A percentile compares a stretch with the other conserved stretches of the same genome.
These are phyloP conservation scores for Suhomyces bribrorum DNA, from an alignment of 1,139 yeast genomes.

Conservation along the genomic window DNA sequence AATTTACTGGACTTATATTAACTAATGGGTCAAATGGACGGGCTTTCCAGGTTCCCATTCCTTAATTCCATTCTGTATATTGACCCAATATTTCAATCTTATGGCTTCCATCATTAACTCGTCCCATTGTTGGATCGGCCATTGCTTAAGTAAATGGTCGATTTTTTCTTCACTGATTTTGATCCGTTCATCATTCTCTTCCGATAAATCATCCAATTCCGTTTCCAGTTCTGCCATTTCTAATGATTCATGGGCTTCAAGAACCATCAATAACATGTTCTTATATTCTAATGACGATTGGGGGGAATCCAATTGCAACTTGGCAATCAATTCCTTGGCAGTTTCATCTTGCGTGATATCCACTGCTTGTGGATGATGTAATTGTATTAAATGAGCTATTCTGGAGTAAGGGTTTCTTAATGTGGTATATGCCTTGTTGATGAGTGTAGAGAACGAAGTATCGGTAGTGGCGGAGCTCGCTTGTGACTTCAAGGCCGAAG, in stretches of 20 bases:
- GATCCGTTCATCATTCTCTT: conserved; percentile 59
- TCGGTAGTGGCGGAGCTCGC: conserved; percentile 16
- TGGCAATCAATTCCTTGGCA: conserved; percentile 37
- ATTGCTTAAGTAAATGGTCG: conserved; percentile 26
- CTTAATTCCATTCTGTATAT: conserved; percentile 68
- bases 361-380: conserved; percentile 39
- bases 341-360: conserved; percentile 45
- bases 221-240: conserved; percentile 61
- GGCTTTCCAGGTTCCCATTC: conserved; percentile 80
- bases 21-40: conserved; percentile 62
- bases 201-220: conserved; percentile 55
- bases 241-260: conserved; percentile 78
- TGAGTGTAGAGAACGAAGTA: conserved; percentile 44
- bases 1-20: too few species aligned
- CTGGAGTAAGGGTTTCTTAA: conserved; percentile 70
- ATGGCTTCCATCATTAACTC: conserved; percentile 67
- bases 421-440: conserved; percentile 77
- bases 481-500: conserved; percentile 22
- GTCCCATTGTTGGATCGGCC: conserved; percentile 48
- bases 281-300: conserved; percentile 49
- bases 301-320: conserved; percentile 32
- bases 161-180: conserved; percentile 36
- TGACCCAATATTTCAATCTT: conserved; percentile 80
- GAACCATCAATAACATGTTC: conserved; percentile 64
- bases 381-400: conserved; percentile 39